Conservation (phyloP, 163 green algal species). For the Trebouxia gelatinosa region DNA sequence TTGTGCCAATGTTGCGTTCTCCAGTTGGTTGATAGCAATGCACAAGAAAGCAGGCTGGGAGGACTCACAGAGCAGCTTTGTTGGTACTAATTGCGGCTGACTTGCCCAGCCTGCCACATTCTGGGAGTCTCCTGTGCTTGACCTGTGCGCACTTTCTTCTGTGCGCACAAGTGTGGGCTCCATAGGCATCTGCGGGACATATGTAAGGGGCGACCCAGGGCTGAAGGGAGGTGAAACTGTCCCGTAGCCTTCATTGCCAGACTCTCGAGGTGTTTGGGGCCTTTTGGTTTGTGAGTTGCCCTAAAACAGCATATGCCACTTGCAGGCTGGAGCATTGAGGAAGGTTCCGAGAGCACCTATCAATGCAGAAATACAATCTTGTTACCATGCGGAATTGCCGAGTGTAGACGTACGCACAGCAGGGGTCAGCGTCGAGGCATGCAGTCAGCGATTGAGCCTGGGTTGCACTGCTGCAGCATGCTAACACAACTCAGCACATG, state of each 20-base stretch:
- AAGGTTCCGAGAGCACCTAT: background rate
- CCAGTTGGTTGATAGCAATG: background rate
- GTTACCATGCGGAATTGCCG: no score
- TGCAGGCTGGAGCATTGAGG: background rate
- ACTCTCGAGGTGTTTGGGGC: background rate
- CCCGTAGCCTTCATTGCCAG: background rate
- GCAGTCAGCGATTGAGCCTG: no score
- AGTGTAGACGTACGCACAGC: no score
- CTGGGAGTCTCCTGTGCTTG: conserved; percentile 53
- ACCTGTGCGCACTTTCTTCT: conserved; percentile 24
- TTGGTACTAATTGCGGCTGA: conserved; percentile 81
- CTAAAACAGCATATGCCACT: background rate
- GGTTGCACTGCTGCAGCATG: no score
- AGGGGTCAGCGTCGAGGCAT: no score
- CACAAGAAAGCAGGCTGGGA: background rate
- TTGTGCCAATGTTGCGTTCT: no score
- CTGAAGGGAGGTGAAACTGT: conserved; percentile 5
- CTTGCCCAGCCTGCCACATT: conserved; percentile 69
- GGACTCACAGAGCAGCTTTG: conserved; percentile 82
- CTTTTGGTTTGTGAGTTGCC: conserved; percentile 20
- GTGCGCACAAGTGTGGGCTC: conserved; percentile 32
- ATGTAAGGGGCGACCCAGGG: conserved; percentile 78
- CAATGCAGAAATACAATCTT: background rate
- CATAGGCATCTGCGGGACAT: conserved; percentile 71
- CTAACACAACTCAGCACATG: no score